Evolutionary conservation across 306 rosid genomes (phyloP), one percentile per base, ranked within the genome.

Genomic region (Ormosia semicastrata): DNA sequence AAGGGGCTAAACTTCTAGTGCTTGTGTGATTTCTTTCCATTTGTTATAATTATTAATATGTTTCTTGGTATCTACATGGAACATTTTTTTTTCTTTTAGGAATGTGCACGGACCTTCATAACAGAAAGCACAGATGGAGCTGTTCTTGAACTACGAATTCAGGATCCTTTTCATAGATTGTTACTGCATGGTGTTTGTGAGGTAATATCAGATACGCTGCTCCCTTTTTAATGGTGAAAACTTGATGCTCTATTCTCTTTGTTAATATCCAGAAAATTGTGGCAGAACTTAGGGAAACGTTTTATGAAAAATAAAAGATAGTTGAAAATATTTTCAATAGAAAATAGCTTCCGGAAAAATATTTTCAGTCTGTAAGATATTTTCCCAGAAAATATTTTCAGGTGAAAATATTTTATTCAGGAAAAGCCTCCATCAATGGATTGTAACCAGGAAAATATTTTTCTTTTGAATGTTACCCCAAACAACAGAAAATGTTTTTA

Each of bases 111-210:
- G 37, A 70, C 80, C 53, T 95, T 87, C 89, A 79, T 92, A 34
- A 73, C 82, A 2, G 90, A 85, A 15, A 32, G 85, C 76, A 36
- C 79, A n/a, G 92, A 84, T 5, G 87, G 78, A 63, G 90, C 87
- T 60, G 80, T 67, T 76, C 93, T 95, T 14, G 79, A 76, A 63
- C 87, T 95, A 4, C 92, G 54, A 49, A 82, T 93, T 71, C 91
- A 86, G 79, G 97, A 93, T 65, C 99, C 99, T 64, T 92, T 93
- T 53, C 98, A 90, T 73, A 77, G 99, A 79, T 75, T 95, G 81
- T 82, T 93, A 82, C 88, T 95, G 64, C 99, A 95, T 81, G 99
- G 99, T 14, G 94, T 95, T 49, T 95, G 98, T 67, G 99, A 95
- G 98, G 99, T 95, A 86, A 86, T 66, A 69, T 80, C 59, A 52